These are phyloP conservation scores for Cyberlindnera petersonii DNA, from an alignment of 805 yeast species.

Conservation along the genomic window DNA sequence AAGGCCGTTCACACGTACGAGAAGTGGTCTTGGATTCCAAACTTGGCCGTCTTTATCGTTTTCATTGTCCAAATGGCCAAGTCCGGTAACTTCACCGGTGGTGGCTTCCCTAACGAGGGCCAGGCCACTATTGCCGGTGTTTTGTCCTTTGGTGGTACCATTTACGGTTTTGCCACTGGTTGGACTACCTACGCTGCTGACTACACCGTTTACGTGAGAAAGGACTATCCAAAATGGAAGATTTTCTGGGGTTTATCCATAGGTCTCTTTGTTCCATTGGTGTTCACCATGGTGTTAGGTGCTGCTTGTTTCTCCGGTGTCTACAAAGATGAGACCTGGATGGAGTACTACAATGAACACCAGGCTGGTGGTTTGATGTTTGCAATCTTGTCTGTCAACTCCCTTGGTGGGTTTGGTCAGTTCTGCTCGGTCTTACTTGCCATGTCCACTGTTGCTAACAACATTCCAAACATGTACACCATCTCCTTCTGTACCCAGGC, in stretches of 20 bases:
- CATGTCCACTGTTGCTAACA: slow-evolving; percentile 83
- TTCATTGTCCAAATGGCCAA: slow-evolving; percentile 73
- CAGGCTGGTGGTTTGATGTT: slow-evolving; percentile 81
- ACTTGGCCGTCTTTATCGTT: slow-evolving; percentile 64
- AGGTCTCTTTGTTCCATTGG: slow-evolving; percentile 66
- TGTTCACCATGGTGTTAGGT: slow-evolving; percentile 75
- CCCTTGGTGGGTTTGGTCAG: slow-evolving; percentile 85
- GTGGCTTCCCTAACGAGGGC: slow-evolving; percentile 47
- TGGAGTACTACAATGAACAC: slow-evolving; percentile 45
- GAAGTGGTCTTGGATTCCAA: slow-evolving; percentile 87
- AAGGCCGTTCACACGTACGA: slow-evolving; percentile 76
- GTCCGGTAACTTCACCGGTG: slow-evolving; percentile 59
- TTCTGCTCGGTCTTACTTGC: slow-evolving; percentile 84
- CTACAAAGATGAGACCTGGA: slow-evolving; percentile 41
- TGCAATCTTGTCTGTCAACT: slow-evolving; percentile 70
- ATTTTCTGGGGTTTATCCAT: slow-evolving; percentile 59
- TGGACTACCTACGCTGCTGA: slow-evolving; percentile 94
- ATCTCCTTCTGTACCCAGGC: slow-evolving; percentile 85
- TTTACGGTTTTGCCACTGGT: slow-evolving; percentile 88
- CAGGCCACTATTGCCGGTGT: slow-evolving; percentile 68
- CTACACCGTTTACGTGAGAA: slow-evolving; percentile 84
- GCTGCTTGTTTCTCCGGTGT: slow-evolving; percentile 81
- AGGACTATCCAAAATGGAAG: slow-evolving; percentile 51
- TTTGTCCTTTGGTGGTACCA: slow-evolving; percentile 75
- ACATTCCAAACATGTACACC: slow-evolving; percentile 92